Evolutionary conservation across 768 basidiomycete species (phyloP), one percentile per base, ranked within the genome.

Genomic region (Tubosaeta sp.): DNA sequence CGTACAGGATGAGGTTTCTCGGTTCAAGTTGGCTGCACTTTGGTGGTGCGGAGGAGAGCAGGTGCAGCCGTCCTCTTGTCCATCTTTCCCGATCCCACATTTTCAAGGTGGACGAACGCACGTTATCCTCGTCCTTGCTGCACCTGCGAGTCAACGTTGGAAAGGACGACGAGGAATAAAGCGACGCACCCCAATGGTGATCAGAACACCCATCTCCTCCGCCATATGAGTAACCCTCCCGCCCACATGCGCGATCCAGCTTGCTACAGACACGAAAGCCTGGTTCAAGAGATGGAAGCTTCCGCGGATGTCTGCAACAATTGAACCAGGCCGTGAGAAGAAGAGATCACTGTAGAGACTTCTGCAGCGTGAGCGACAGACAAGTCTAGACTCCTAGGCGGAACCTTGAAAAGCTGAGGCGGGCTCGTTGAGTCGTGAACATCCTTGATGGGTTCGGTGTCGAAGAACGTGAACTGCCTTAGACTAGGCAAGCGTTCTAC

Each of bases 381-480:
- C 32, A 29, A 51, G 46, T 4, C 6, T 57, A 38, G 49, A 25
- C n/a, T n/a, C n/a, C 12, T 5, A 27, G 51, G 43, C 35, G 59
- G 38, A 59, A 87, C 90, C 67, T 85, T 85, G 78, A 95, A 83
- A 22, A 92, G 77, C 49, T 90, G 85, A 0, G 92, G 92, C 0
- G 84, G 70, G 52, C 79, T 82, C 3, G 81, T 78, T 13, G 90
- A 73, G 64, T 95, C 88, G 60, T 94, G 83, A 3, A 77, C 74
- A 61, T 92, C 91, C 66, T 84, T 91, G 56, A 94, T 83, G 11
- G 83, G 79, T 4, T 81, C 77, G 12, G 78, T 74, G 57, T 93
- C 85, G 64, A 97, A 97, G 81, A 97, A 97, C 4, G 84, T 76
- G 73, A 95, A 95, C 64, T 93, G 89, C 46, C 88, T 80, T 83